Percentiles rank a stretch among this genome's conserved stretches.
These are phyloP conservation scores for Fusarium nurragi DNA, from an alignment of 2,329 filamentous ascomycete species.

Conservation along the genomic window DNA sequence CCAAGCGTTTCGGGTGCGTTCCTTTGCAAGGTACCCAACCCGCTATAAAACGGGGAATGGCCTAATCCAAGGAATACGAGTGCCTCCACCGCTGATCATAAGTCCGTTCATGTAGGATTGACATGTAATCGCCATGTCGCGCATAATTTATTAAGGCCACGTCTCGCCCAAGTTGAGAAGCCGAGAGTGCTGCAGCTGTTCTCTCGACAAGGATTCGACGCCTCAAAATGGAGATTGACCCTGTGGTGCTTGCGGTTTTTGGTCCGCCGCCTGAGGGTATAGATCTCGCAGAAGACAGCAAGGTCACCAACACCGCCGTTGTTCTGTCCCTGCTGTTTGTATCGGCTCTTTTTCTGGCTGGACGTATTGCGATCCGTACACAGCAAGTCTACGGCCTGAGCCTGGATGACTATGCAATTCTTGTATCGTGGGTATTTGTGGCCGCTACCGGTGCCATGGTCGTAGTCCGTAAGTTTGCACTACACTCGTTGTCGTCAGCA, in stretches of 20 bases:
- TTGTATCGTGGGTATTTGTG: constrained; percentile 14
- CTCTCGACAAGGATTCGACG: neutral
- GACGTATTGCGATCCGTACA: neutral
- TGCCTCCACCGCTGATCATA: neutral
- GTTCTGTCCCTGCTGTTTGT: constrained; percentile 7
- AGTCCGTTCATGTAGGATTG: neutral
- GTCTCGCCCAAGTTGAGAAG: neutral
- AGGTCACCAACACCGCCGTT: constrained; percentile 4
- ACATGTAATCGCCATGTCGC: neutral
- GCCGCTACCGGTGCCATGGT: constrained; percentile 5
- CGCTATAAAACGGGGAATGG: too few species aligned
- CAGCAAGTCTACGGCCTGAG: constrained; percentile 14
- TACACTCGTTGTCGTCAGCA: fast-evolving
- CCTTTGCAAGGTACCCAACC: too few species aligned
- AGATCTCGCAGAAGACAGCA: constrained; percentile 1
- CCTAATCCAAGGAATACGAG: neutral
- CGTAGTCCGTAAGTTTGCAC: constrained; percentile 1
- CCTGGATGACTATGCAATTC: constrained; percentile 13
- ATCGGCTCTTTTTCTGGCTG: constrained; percentile 9
- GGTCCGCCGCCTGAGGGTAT: constrained; percentile 9
- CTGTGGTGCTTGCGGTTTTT: constrained; percentile 1
- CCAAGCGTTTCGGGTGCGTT: too few species aligned
- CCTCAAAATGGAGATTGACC: constrained; percentile 9
- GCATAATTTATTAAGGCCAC: neutral
- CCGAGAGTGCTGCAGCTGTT: neutral